Percentiles rank a stretch among this genome's conserved stretches.
Conservation (phyloP, 1,284 basidiomycete species). For the Hemileia vastatrix region DNA sequence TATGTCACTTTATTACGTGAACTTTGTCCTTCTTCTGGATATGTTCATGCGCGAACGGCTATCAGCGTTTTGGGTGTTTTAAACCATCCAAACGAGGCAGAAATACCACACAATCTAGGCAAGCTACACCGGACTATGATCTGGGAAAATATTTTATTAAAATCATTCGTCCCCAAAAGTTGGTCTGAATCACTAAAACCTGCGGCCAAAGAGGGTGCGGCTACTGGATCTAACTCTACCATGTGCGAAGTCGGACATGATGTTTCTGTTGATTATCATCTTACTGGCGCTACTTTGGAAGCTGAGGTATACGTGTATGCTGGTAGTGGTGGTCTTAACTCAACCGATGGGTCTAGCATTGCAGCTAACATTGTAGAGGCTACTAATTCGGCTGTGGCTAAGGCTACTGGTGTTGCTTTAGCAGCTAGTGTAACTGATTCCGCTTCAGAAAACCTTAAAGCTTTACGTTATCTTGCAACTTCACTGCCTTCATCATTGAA, state of each 20-base stretch:
- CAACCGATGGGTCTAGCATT: background rate
- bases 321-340: background rate
- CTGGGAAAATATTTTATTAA: conserved; percentile 76
- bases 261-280: background rate
- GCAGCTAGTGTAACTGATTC: conserved; percentile 10
- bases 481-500: conserved; percentile 67
- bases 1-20: conserved; percentile 76
- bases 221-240: conserved; percentile 21
- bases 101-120: conserved; percentile 66
- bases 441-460: conserved; percentile 55
- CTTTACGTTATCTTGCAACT: conserved; percentile 68
- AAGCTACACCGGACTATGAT: conserved; percentile 69
- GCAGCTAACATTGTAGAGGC: background rate
- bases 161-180: conserved; percentile 50
- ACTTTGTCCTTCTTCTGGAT: conserved; percentile 74
- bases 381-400: conserved; percentile 37
- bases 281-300: too few relatives aligned
- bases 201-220: background rate
- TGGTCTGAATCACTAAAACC: conserved; percentile 25
- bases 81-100: conserved; percentile 55
- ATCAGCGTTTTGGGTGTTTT: conserved; percentile 66
- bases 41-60: conserved; percentile 67
- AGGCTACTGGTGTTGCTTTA: background rate
- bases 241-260: background rate
- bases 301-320: background rate